Evolutionary conservation across 192 early-diverging fungal genomes (phyloP).

Genomic region (Entomortierella lignicola): DNA sequence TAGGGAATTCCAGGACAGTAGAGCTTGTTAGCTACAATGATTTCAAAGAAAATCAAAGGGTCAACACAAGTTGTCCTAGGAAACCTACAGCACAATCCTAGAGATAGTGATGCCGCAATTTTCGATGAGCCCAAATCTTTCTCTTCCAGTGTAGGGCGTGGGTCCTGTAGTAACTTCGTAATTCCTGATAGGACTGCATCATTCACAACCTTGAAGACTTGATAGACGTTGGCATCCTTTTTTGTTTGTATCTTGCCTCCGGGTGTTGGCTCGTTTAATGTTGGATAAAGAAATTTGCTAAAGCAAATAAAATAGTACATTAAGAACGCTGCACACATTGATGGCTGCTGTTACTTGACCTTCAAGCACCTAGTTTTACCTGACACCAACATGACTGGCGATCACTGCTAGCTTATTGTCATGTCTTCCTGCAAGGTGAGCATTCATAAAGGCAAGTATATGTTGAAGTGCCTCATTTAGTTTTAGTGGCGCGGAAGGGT

Average conservation of each 20-base stretch:
- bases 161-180: slow-evolving; percentile 50
- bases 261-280: slow-evolving; percentile 32
- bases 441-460: slow-evolving; percentile 90
- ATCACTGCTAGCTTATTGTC: slow-evolving; percentile 91
- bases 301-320: too few relatives aligned
- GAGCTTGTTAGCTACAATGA: too few relatives aligned
- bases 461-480: slow-evolving; percentile 81
- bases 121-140: slow-evolving; percentile 59
- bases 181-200: slow-evolving; percentile 61
- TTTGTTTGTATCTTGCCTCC: slow-evolving; percentile 38
- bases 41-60: background rate
- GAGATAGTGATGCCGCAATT: slow-evolving; percentile 69
- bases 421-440: slow-evolving; percentile 88
- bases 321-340: too few relatives aligned
- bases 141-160: slow-evolving; percentile 33
- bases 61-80: background rate
- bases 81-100: slow-evolving; percentile 69
- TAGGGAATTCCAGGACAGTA: slow-evolving; percentile 48
- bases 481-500: slow-evolving; percentile 58
- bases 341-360: too few relatives aligned
- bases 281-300: slow-evolving; percentile 70
- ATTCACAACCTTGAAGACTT: slow-evolving; percentile 63
- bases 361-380: slow-evolving; percentile 18
- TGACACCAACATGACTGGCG: slow-evolving; percentile 72
- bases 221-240: slow-evolving; percentile 68